Percentiles rank a stretch among this genome's conserved stretches.
These are phyloP conservation scores for Zanthoxylum bungeanum DNA, from an alignment of 345 rosid genomes.

Conservation along the genomic window DNA sequence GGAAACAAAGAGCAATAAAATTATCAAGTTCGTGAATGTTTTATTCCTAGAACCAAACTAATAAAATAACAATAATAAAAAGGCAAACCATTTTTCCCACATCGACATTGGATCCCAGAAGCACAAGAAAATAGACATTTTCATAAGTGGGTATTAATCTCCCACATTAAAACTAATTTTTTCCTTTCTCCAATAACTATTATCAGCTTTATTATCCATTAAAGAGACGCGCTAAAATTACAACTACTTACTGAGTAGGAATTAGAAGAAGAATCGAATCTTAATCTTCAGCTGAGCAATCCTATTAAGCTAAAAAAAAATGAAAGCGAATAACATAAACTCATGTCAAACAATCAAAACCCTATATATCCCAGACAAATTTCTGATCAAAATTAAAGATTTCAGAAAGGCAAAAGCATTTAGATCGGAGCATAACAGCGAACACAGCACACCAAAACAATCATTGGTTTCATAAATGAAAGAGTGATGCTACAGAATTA, in stretches of 20 bases:
- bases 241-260: not conserved
- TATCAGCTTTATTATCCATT: not conserved
- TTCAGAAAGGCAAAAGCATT: not conserved
- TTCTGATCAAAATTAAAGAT: constrained; percentile 3
- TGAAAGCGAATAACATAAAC: not conserved
- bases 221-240: not conserved
- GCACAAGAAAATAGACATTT: no score
- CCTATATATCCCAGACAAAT: not conserved
- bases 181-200: not conserved
- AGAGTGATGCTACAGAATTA: not conserved
- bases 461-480: not conserved
- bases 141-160: no score
- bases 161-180: not conserved
- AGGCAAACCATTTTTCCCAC: no score
- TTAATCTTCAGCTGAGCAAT: not conserved
- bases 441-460: not conserved
- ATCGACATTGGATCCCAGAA: no score
- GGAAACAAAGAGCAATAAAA: no score
- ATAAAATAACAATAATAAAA: no score
- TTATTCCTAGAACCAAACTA: no score
- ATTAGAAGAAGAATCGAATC: not conserved
- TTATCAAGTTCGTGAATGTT: no score
- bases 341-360: not conserved
- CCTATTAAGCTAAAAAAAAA: not conserved
- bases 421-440: not conserved